A percentile compares a stretch with the other conserved stretches of the same genome.
phyloP scores from a whole-genome alignment of 2,329 filamentous ascomycete genomes.

The Rhinocladiella similis region DNA sequence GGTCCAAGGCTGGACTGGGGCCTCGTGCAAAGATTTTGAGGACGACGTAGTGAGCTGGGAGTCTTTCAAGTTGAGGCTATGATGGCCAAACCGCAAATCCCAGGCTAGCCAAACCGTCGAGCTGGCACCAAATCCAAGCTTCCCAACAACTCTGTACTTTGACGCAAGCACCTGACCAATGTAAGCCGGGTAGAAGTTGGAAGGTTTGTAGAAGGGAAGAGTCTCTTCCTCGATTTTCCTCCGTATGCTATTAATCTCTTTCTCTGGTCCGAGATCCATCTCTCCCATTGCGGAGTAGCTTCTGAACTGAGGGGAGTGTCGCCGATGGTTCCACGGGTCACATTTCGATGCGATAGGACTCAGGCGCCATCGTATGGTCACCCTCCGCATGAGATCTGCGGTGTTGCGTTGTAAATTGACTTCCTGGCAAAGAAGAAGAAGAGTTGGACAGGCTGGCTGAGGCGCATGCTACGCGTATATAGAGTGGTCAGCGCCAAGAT shows the following conservation, averaged over 20 bases:
- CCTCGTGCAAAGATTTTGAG: conserved; percentile 36
- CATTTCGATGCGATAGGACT: too few species aligned
- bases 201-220: conserved; percentile 23
- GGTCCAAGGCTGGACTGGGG: conserved; percentile 26
- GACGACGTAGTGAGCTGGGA: conserved; percentile 32
- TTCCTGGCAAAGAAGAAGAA: too few species aligned
- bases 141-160: conserved; percentile 38
- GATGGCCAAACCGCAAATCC: conserved; percentile 33
- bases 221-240: conserved; percentile 27
- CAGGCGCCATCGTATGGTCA: too few species aligned
- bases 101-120: conserved; percentile 41
- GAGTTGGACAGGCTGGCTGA: too few species aligned
- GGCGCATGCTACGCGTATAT: too few species aligned
- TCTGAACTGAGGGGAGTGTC: neutral
- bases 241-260: neutral
- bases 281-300: neutral
- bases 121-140: conserved; percentile 38
- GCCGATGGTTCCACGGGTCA: too few species aligned
- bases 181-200: conserved; percentile 27
- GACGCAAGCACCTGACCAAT: neutral
- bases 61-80: neutral
- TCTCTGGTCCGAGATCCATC: neutral
- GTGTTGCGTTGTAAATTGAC: too few species aligned
- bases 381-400: too few species aligned
- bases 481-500: too few species aligned